Conservation (phyloP, 345 rosid species). For the Iberis pinnata region DNA sequence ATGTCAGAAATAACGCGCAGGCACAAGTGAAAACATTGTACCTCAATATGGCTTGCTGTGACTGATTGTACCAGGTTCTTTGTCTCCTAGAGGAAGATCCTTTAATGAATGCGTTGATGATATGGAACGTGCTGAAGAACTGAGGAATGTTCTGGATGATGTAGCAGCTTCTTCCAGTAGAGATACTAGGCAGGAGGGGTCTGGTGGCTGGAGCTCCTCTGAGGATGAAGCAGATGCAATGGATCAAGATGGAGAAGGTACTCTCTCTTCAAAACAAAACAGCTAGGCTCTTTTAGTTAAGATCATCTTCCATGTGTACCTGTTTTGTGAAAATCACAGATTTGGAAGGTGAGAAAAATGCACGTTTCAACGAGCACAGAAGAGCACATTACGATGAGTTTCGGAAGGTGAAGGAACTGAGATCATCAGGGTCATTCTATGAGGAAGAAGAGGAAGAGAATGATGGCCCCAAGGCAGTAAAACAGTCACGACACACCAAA, state of each 20-base stretch:
- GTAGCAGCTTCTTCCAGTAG: constrained; percentile 66
- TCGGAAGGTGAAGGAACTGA: constrained; percentile 70
- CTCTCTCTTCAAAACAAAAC: constrained; percentile 7
- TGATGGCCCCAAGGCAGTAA: constrained; percentile 24
- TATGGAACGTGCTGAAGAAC: constrained; percentile 59
- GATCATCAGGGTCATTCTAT: constrained; percentile 49
- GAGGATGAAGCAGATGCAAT: constrained; percentile 77
- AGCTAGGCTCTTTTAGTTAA: background rate
- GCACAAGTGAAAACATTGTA: too few species aligned
- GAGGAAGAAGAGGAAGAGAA: constrained; percentile 60
- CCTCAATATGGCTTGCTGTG: too few species aligned
- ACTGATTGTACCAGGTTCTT: constrained; percentile 39
- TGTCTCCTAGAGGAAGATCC: constrained; percentile 49
- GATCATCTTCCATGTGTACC: background rate
- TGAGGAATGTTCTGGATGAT: constrained; percentile 52
- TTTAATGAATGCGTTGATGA: constrained; percentile 55
- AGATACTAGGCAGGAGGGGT: constrained; percentile 29
- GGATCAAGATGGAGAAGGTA: constrained; percentile 79
- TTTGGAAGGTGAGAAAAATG: constrained; percentile 37
- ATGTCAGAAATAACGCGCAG: too few species aligned
- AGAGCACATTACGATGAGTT: constrained; percentile 85
- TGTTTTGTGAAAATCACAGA: constrained; percentile 26
- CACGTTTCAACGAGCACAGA: constrained; percentile 69
- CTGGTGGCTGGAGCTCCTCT: constrained; percentile 77
- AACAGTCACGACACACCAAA: constrained; percentile 36